Percentiles rank a stretch among this genome's conserved stretches.
phyloP scores from a whole-genome alignment of 148 eudicot genomes.

The Nepenthes mirabilis region DNA sequence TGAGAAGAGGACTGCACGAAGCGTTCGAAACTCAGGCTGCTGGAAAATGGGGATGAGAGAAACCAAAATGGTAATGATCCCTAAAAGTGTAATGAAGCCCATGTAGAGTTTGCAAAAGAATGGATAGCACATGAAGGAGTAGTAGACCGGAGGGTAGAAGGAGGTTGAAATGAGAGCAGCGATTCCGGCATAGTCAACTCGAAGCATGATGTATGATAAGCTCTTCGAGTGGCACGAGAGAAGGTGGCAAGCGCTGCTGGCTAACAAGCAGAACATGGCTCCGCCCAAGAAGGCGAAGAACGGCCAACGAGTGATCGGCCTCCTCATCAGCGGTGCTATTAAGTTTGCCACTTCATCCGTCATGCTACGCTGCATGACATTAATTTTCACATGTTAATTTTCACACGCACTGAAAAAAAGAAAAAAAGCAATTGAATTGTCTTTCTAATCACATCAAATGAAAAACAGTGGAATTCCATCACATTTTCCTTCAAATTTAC shows the following conservation, averaged over 20 bases:
- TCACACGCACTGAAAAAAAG: not conserved
- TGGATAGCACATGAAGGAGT: slow-evolving; percentile 96
- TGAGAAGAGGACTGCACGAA: slow-evolving; percentile 57
- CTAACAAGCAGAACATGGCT: slow-evolving; percentile 88
- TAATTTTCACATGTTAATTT: too few relatives aligned
- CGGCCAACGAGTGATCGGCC: slow-evolving; percentile 94
- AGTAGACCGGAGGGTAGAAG: slow-evolving; percentile 86
- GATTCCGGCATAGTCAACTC: slow-evolving; percentile 88
- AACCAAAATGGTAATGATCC: slow-evolving; percentile 38
- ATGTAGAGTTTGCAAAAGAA: slow-evolving; percentile 76
- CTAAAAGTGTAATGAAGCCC: slow-evolving; percentile 75
- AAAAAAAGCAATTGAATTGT: too few relatives aligned
- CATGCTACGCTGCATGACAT: slow-evolving; percentile 58
- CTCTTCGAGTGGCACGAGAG: slow-evolving; percentile 80
- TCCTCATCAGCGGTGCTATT: slow-evolving; percentile 47
- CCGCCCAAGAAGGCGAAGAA: slow-evolving; percentile 88
- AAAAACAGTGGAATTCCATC: too few relatives aligned
- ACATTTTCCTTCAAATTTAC: too few relatives aligned
- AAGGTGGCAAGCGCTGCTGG: slow-evolving; percentile 91
- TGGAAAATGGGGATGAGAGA: slow-evolving; percentile 80
- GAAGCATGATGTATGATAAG: slow-evolving; percentile 62
- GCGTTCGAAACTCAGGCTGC: slow-evolving; percentile 42
- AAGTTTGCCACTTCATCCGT: slow-evolving; percentile 57
- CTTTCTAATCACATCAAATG: too few relatives aligned
- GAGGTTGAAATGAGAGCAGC: slow-evolving; percentile 91